Percentiles rank a stretch among this genome's conserved stretches.
Conservation (phyloP, 1,139 yeast species). For the Diutina sp. region DNA sequence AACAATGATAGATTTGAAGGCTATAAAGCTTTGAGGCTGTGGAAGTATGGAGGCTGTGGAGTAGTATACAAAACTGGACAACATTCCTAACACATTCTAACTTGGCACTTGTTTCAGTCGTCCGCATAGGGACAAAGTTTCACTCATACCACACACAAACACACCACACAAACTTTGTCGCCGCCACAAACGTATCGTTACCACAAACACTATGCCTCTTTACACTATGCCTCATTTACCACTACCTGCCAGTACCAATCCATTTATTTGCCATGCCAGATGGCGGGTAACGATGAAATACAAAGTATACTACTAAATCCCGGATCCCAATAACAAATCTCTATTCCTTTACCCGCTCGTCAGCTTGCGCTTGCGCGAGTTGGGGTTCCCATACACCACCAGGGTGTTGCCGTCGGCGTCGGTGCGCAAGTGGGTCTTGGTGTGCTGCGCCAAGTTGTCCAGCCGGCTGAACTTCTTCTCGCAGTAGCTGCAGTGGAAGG, state of each 20-base stretch:
- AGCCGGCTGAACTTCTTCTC: constrained; percentile 35
- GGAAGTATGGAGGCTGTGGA: too few relatives aligned
- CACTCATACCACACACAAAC: too few relatives aligned
- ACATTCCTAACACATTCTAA: too few relatives aligned
- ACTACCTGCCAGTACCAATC: not conserved
- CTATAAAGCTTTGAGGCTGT: too few relatives aligned
- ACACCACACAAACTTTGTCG: too few relatives aligned
- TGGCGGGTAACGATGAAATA: not conserved
- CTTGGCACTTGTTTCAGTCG: too few relatives aligned
- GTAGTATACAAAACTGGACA: too few relatives aligned
- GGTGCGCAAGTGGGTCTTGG: constrained; percentile 29
- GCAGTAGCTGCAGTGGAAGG: constrained; percentile 36
- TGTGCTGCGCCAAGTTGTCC: constrained; percentile 38
- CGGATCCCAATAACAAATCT: not conserved
- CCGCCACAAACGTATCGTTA: too few relatives aligned
- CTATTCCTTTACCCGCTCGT: not conserved
- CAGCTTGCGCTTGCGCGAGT: constrained; percentile 4
- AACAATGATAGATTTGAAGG: too few relatives aligned
- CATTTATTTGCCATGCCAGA: not conserved
- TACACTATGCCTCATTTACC: too few relatives aligned
- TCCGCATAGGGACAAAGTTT: too few relatives aligned
- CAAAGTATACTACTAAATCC: not conserved
- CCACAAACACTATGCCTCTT: too few relatives aligned
- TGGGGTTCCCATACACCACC: constrained; percentile 26
- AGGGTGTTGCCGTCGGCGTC: constrained; percentile 24